Evolutionary conservation across 495 filamentous ascomycete species (phyloP), one percentile per base, ranked within the genome.

Genomic region (Hyphodiscus hymeniophilus): DNA sequence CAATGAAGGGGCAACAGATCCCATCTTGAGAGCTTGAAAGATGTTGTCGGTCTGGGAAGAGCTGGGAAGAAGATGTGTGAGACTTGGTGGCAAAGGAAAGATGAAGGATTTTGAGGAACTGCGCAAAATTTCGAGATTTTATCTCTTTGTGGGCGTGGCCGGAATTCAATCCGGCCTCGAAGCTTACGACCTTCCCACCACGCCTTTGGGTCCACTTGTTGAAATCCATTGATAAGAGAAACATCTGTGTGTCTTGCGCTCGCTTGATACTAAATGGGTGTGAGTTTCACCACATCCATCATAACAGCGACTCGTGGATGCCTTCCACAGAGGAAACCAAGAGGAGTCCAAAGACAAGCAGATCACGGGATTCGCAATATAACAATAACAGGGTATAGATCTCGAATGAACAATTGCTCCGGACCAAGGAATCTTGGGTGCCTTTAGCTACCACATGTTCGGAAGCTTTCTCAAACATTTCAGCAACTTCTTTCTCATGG

Each of bases 151-250:
- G 47, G 28, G 42, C 43, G 50, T 45, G 57, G 57, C 57, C 57
- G 57, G 57, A 54, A 48, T 35, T 7, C 15, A 18, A 32, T 60
- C 57, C 57, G 57, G 57, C 57, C 57, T 57, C 51, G 42, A 32
- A 32, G 33, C 26, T 40, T 31, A 53, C 40, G 45, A 55, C 46
- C 36, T 39, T 16, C 10, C n/a, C 10, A 28, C 26, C 20, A 17
- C 10, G 30, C 20, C 17, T 20, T 43, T 22, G 51, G 48, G 18
- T 47, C 56, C 56, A 59, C 52, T 28, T 26, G 39, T 26, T 13
- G 22, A 21, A 41, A 41, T 47, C 12, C 17, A 55, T 54, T 55
- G 45, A 52, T 54, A 55, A 59, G 38, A 47, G 42, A 58, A 51
- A 35, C 26, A 13, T 20, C 17, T 24, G 15, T 42, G 42, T n/a